These are phyloP conservation scores for Lentinus polychrous DNA, from an alignment of 1,284 basidiomycete genomes.

Conservation along the genomic window DNA sequence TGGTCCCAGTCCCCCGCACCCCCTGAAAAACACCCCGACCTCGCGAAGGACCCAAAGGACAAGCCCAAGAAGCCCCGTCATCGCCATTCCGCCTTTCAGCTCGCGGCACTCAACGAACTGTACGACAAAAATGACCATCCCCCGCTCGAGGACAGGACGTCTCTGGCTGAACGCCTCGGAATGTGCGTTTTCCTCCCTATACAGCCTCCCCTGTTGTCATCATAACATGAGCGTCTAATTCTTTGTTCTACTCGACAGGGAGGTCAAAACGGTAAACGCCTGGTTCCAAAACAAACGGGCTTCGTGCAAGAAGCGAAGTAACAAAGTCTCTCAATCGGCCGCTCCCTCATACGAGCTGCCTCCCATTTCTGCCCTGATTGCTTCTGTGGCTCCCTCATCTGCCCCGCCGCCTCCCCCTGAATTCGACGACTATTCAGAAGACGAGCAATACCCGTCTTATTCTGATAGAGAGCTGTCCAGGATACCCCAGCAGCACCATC, in stretches of 20 bases:
- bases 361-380: slow-evolving; percentile 39
- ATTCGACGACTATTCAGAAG: slow-evolving; percentile 40
- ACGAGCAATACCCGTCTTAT: slow-evolving; percentile 24
- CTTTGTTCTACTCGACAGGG: slow-evolving; percentile 37
- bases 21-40: slow-evolving; percentile 25
- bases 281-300: slow-evolving; percentile 83
- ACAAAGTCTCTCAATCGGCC: slow-evolving; percentile 18
- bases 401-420: slow-evolving; percentile 27
- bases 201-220: slow-evolving; percentile 10
- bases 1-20: slow-evolving; percentile 20
- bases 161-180: slow-evolving; percentile 60
- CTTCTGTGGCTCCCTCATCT: slow-evolving; percentile 29
- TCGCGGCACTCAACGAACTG: slow-evolving; percentile 67
- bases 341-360: slow-evolving; percentile 27
- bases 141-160: slow-evolving; percentile 55
- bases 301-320: slow-evolving; percentile 63
- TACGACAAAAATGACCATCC: slow-evolving; percentile 73
- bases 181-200: slow-evolving; percentile 47
- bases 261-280: slow-evolving; percentile 75
- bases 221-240: slow-evolving; percentile 12
- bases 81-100: slow-evolving; percentile 62
- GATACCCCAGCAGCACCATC: slow-evolving; percentile 12
- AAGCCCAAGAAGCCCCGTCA: slow-evolving; percentile 67
- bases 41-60: slow-evolving; percentile 28
- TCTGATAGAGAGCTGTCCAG: slow-evolving; percentile 13